Evolutionary conservation across 306 rosid genomes (phyloP).

Genomic region (Fragaria nilgerrensis): DNA sequence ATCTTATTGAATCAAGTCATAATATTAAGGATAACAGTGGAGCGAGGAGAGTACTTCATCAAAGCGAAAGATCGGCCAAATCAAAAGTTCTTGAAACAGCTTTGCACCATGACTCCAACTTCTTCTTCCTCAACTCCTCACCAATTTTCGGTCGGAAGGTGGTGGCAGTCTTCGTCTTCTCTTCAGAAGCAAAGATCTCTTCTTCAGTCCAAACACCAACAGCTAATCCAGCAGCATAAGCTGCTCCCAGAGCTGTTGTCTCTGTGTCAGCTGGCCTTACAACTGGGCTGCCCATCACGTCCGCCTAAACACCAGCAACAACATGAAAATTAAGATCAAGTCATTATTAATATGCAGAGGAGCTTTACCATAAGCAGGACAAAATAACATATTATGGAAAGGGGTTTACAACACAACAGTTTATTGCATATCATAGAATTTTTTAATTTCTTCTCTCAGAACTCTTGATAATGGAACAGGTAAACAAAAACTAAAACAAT

Average conservation of each 20-base stretch:
- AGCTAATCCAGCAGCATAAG: slow-evolving; percentile 94
- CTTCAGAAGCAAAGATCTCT: slow-evolving; percentile 42
- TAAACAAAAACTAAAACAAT: not conserved
- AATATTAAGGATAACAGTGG: not conserved
- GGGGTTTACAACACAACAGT: not conserved
- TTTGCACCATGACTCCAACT: slow-evolving; percentile 72
- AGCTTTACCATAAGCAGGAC: not conserved
- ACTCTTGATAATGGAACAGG: not conserved
- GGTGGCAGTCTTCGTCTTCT: slow-evolving; percentile 37
- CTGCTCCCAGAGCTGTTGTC: slow-evolving; percentile 96
- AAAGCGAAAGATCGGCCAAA: slow-evolving; percentile 77
- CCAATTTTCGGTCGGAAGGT: slow-evolving; percentile 47
- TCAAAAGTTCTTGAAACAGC: slow-evolving; percentile 83
- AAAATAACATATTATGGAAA: not conserved
- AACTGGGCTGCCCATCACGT: slow-evolving; percentile 66
- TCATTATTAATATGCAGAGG: not conserved
- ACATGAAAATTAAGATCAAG: not conserved
- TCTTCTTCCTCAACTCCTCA: slow-evolving; percentile 62
- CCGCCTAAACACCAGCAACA: slow-evolving; percentile 52
- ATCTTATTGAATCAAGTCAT: not conserved
- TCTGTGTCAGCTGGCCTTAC: slow-evolving; percentile 82
- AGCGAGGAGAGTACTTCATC: slow-evolving; percentile 10
- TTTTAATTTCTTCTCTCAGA: not conserved
- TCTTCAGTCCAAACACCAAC: slow-evolving; percentile 76
- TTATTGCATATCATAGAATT: not conserved